Percentiles rank a stretch among this genome's conserved stretches.
Conservation (phyloP, 768 basidiomycete genomes). For the Naganishia randhawae region DNA sequence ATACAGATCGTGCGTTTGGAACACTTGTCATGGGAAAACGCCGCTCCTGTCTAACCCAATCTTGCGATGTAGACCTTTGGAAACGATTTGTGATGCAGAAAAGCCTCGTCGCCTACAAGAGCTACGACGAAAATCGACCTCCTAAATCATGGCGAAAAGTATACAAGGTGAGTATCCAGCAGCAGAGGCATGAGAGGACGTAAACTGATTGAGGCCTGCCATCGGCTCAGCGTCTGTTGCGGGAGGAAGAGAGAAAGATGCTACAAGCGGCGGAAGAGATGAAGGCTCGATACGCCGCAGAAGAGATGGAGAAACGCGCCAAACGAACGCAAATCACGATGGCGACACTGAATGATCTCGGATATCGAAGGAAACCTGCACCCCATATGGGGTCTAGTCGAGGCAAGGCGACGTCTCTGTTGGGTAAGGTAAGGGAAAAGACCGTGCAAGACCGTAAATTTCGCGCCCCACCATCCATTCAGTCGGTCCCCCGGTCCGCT, state of each 20-base stretch:
- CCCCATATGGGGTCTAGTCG: neutral
- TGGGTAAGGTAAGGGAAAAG: constrained; percentile 26
- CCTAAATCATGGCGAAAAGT: constrained; percentile 25
- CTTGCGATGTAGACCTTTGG: constrained; percentile 22
- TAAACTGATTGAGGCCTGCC: neutral
- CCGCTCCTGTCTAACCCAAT: neutral
- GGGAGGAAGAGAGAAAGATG: constrained; percentile 14
- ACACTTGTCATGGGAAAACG: neutral
- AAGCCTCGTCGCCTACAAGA: constrained; percentile 11
- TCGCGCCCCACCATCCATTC: constrained; percentile 9
- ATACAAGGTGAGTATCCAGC: constrained; percentile 6
- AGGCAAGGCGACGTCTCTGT: constrained; percentile 3
- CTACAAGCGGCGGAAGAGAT: constrained; percentile 26
- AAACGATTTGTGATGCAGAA: constrained; percentile 22
- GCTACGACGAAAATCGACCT: neutral
- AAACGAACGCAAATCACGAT: constrained; percentile 1
- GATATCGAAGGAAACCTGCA: constrained; percentile 3
- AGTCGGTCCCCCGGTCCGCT: neutral
- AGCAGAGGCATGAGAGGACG: neutral
- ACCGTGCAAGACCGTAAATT: constrained; percentile 16
- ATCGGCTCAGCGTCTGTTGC: neutral
- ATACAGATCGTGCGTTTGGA: constrained; percentile 27
- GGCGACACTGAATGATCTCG: constrained; percentile 3
- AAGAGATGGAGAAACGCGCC: constrained; percentile 18
- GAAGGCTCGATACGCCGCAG: constrained; percentile 22